Conservation (phyloP, 2,329 filamentous ascomycete genomes). For the Penicillium sp. region DNA sequence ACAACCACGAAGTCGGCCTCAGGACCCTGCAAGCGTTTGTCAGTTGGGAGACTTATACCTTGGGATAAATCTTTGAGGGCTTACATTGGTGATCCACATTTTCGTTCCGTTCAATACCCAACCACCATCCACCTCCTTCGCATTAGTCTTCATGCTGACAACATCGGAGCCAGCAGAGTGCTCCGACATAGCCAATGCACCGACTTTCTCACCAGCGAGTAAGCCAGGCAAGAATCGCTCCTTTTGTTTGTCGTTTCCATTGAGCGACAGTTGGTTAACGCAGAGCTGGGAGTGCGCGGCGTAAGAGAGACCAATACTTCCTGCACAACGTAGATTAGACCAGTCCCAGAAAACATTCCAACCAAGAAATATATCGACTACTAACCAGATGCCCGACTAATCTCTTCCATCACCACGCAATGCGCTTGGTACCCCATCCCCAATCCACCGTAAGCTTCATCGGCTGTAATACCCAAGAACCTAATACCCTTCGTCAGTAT, state of each 20-base stretch:
- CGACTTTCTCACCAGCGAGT: conserved; percentile 76
- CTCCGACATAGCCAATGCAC: conserved; percentile 93
- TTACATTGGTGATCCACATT: conserved; percentile 98
- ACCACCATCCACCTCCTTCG: conserved; percentile 77
- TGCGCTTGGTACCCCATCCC: conserved; percentile 96
- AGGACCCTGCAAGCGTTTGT: conserved; percentile 55
- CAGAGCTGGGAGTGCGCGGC: conserved; percentile 95
- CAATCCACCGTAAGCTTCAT: conserved; percentile 86
- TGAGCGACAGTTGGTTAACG: conserved; percentile 92
- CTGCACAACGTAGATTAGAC: conserved; percentile 18
- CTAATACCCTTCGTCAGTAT: conserved; percentile 34
- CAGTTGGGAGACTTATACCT: background rate
- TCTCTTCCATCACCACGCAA: conserved; percentile 91
- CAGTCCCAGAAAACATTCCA: background rate
- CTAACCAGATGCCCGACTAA: conserved; percentile 75
- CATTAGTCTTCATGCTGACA: conserved; percentile 89
- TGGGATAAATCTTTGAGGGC: conserved; percentile 9
- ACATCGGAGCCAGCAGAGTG: conserved; percentile 89
- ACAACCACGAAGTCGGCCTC: conserved; percentile 91
- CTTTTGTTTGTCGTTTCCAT: conserved; percentile 79
- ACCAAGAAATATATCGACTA: conserved; percentile 18
- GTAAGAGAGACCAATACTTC: conserved; percentile 72
- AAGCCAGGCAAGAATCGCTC: conserved; percentile 74
- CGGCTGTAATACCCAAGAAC: conserved; percentile 88
- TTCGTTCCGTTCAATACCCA: conserved; percentile 86